Percentiles rank a stretch among this genome's conserved stretches.
Evolutionary conservation across 2,329 filamentous ascomycete species (phyloP).

Genomic region (Xenosphaeropsis pyriputrescens): DNA sequence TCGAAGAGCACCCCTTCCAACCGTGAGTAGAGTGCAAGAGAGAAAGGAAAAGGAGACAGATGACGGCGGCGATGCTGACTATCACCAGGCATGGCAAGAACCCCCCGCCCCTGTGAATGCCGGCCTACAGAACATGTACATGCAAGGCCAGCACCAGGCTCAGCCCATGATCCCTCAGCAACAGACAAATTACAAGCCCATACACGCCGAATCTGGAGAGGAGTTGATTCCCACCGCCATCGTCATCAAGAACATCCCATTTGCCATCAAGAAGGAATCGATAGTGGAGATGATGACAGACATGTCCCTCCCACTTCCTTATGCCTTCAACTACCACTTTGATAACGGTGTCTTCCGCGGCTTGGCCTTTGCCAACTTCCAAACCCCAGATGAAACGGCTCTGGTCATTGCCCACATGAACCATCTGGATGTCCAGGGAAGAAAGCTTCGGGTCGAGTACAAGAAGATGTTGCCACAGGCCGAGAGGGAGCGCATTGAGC

Average conservation of each 20-base stretch:
- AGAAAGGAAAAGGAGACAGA: constrained; percentile 3
- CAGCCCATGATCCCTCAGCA: constrained; percentile 2
- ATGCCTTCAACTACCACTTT: constrained; percentile 99
- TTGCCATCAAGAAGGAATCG: constrained; percentile 94
- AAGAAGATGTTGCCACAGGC: constrained; percentile 98
- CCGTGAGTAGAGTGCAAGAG: constrained; percentile 37
- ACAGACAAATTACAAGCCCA: too few relatives aligned
- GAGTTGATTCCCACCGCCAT: constrained; percentile 97
- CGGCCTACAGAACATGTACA: constrained; percentile 19
- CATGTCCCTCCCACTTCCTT: constrained; percentile 82
- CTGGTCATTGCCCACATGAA: constrained; percentile 90
- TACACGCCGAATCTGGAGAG: constrained; percentile 27
- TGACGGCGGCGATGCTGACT: constrained; percentile 8
- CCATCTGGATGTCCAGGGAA: constrained; percentile 85
- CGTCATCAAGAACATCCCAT: constrained; percentile 98
- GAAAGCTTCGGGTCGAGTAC: constrained; percentile 92
- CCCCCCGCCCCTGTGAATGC: constrained; percentile 25
- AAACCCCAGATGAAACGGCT: constrained; percentile 84
- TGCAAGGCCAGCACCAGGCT: constrained; percentile 7
- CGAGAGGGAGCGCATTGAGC: constrained; percentile 88
- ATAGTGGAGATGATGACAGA: constrained; percentile 89
- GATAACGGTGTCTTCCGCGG: constrained; percentile 95
- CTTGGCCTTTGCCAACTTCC: constrained; percentile 95
- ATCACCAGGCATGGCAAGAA: constrained; percentile 45
- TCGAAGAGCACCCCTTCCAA: constrained; percentile 50